Conservation (phyloP, 2,329 filamentous ascomycete species). For the Biscogniauxia mediterranea region DNA sequence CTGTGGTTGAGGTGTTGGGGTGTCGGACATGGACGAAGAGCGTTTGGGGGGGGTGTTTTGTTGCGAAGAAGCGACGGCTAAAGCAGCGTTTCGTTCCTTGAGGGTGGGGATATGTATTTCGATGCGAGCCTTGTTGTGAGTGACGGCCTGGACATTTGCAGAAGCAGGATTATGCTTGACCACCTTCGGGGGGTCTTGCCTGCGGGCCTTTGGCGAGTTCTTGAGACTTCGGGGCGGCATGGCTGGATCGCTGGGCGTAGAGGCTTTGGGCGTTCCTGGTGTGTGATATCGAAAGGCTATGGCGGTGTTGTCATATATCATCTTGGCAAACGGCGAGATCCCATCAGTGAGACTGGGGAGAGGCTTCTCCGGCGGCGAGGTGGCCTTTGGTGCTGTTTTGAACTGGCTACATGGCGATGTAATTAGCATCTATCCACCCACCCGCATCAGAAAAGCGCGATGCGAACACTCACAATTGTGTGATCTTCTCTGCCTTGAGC, state of each 20-base stretch:
- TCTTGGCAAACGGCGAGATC: conserved; percentile 50
- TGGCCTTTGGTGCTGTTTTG: conserved; percentile 45
- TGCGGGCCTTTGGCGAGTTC: conserved; percentile 33
- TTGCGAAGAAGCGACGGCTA: conserved; percentile 20
- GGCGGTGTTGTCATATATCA: conserved; percentile 45
- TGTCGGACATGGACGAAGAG: conserved; percentile 5
- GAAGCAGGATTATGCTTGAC: conserved; percentile 43
- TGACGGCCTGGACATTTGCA: conserved; percentile 31
- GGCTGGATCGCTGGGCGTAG: conserved; percentile 29
- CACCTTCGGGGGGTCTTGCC: conserved; percentile 29
- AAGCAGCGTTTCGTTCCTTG: conserved; percentile 24
- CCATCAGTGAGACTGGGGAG: conserved; percentile 37
- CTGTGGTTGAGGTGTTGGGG: conserved; percentile 13
- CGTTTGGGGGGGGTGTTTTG: conserved; percentile 19
- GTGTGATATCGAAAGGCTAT: conserved; percentile 41
- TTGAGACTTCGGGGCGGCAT: conserved; percentile 28
- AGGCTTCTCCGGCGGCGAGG: conserved; percentile 27
- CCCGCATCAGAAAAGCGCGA: background rate
- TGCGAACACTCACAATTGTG: conserved; percentile 57
- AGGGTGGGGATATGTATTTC: conserved; percentile 30
- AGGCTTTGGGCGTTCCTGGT: conserved; percentile 33
- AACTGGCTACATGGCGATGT: conserved; percentile 49
- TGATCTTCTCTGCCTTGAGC: conserved; percentile 67
- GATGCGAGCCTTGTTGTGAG: conserved; percentile 29
- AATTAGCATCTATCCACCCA: conserved; percentile 3